phyloP scores from a whole-genome alignment of 2,329 filamentous ascomycete species.

The Thielaviopsis euricoi region DNA sequence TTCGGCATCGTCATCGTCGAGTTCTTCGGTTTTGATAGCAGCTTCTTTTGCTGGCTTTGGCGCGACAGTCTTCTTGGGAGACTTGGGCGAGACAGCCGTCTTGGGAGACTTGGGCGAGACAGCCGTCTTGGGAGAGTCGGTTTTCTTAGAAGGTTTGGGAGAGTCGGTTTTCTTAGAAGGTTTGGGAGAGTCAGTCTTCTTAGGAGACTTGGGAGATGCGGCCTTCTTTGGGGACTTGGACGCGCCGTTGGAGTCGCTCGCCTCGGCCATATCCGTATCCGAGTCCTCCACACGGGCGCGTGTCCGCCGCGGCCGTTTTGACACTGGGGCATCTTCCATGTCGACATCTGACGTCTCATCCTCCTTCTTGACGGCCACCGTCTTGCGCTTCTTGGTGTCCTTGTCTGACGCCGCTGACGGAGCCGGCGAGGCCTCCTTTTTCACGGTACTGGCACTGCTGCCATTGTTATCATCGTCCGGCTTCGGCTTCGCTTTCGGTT shows the following conservation, averaged over 20 bases:
- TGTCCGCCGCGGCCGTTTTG: constrained; percentile 2
- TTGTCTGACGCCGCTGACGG: constrained; percentile 12
- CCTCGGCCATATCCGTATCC: background rate
- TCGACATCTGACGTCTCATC: constrained; percentile 15
- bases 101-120: constrained; percentile 24
- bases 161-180: background rate
- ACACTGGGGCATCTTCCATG: constrained; percentile 10
- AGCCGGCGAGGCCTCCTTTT: constrained; percentile 14
- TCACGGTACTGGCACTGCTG: constrained; percentile 10
- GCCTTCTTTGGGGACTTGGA: constrained; percentile 14
- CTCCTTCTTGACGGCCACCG: constrained; percentile 17
- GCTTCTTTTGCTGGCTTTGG: constrained; percentile 22
- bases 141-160: constrained; percentile 4
- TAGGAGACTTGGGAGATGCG: constrained; percentile 14
- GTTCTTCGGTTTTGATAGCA: constrained; percentile 24
- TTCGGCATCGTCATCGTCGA: constrained; percentile 32
- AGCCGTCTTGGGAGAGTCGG: constrained; percentile 9
- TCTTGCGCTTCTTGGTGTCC: constrained; percentile 20
- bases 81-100: constrained; percentile 18
- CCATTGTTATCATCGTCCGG: background rate
- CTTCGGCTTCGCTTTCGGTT: constrained; percentile 20
- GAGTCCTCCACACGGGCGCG: constrained; percentile 6
- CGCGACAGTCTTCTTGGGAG: constrained; percentile 23
- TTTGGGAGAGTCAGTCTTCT: constrained; percentile 6
- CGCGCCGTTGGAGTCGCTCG: constrained; percentile 9